Conservation (phyloP, 2,329 filamentous ascomycete species). For the Fusarium xylarioides region DNA sequence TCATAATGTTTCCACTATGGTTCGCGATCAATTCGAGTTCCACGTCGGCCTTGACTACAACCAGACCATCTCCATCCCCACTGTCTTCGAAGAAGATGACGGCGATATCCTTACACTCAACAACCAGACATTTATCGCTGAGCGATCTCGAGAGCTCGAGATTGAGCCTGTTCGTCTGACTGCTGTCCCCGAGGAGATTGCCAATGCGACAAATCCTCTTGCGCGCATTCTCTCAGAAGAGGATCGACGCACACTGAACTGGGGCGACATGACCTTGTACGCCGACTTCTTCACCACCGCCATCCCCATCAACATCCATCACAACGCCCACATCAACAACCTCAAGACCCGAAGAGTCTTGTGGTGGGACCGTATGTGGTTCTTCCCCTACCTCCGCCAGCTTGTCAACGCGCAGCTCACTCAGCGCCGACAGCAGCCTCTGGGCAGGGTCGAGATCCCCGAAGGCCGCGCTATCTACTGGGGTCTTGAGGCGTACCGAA, state of each 20-base stretch:
- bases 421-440: constrained; percentile 6
- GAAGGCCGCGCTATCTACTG: constrained; percentile 23
- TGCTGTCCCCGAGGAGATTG: constrained; percentile 26
- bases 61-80: constrained; percentile 35
- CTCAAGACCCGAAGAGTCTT: constrained; percentile 20
- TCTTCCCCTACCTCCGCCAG: constrained; percentile 29
- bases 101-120: constrained; percentile 31
- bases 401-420: constrained; percentile 20
- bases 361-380: constrained; percentile 39
- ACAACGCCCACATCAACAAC: constrained; percentile 35
- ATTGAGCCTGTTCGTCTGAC: constrained; percentile 30
- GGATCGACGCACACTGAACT: background rate
- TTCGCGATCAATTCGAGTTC: constrained; percentile 34
- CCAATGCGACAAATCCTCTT: constrained; percentile 13
- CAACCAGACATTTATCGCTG: constrained; percentile 17
- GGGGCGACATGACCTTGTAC: constrained; percentile 37
- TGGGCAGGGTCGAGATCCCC: background rate
- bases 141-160: constrained; percentile 19
- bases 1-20: constrained; percentile 8
- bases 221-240: background rate
- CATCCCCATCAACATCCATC: constrained; percentile 35
- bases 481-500: constrained; percentile 20
- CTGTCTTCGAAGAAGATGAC: constrained; percentile 34
- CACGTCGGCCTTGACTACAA: constrained; percentile 37
- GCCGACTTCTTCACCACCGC: constrained; percentile 36